Evolutionary conservation across 495 filamentous ascomycete genomes (phyloP), one percentile per base, ranked within the genome.

Genomic region (Podospora didyma): DNA sequence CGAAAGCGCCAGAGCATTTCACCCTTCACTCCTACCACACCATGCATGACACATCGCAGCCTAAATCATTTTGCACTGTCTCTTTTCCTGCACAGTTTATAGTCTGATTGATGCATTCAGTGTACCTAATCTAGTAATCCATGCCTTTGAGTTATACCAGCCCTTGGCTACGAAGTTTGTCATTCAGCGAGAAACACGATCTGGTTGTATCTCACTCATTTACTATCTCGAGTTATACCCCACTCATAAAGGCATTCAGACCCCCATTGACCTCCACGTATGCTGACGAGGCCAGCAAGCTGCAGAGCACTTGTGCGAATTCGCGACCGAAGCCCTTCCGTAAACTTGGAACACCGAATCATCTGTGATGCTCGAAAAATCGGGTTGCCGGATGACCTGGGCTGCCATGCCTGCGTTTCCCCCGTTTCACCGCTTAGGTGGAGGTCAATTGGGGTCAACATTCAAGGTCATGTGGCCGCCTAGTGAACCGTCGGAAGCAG

Each of bases 381-480:
- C 41, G 28, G 45, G 14, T 22, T 44, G 35, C 34, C 50, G 50
- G 19, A 34, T 42, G 35, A 53, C 50, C 50, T 41, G 17, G 19
- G 31, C n/a, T 19, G 50, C 24, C n/a, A n/a, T n/a, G n/a, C n/a
- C n/a, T 53, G 20, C 50, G 31, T 41, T 53, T 9, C 26, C 26
- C 26, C 26, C 26, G 26, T 3, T 53, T 42, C 50, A 53, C 50
- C 50, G 50, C 50, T 22, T 41, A 21, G 28, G 50, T 22, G 26
- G 26, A 31, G 26, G 26, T 31, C 26, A 31, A 31, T 4, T 31
- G 20, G 34, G 12, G 34, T 52, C 49, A 52, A n/a, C 39, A 28
- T 21, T 21, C 16, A 22, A 17, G 50, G 50, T 53, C 50, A 53
- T 53, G 50, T 53, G 50, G 50, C 35, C 50, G 35, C 21, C 50